Conservation (phyloP, 306 rosid genomes). For the Prunus kanzakura region DNA sequence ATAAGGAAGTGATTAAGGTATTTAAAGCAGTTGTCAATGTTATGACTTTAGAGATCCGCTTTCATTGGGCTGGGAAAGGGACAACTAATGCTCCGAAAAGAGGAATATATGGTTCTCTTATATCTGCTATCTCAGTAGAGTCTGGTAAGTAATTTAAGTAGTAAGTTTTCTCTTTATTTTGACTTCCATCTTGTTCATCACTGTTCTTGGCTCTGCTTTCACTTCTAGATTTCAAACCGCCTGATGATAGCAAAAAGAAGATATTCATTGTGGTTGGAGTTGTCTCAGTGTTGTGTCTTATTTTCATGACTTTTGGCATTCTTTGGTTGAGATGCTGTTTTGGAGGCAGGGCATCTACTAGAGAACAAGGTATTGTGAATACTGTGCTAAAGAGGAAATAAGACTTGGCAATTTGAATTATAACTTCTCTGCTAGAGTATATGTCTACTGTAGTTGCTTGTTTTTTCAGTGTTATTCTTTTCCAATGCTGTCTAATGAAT, state of each 20-base stretch:
- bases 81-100: slow-evolving; percentile 39
- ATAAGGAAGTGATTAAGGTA: slow-evolving; percentile 31
- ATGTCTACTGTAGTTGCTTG: not conserved
- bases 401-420: not conserved
- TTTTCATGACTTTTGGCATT: slow-evolving; percentile 1
- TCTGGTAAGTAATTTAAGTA: slow-evolving; percentile 41
- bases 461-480: not conserved
- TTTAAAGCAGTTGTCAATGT: slow-evolving; percentile 34
- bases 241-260: not conserved
- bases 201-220: not conserved
- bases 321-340: slow-evolving; percentile 17
- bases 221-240: slow-evolving; percentile 22
- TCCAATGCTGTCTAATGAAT: too few relatives aligned
- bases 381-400: not conserved
- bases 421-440: not conserved
- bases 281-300: not conserved
- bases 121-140: slow-evolving; percentile 55
- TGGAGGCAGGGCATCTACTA: not conserved
- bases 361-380: slow-evolving; percentile 19
- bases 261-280: slow-evolving; percentile 3
- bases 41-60: slow-evolving; percentile 42
- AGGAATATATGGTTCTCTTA: slow-evolving; percentile 59
- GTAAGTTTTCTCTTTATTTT: not conserved
- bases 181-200: not conserved
- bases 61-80: slow-evolving; percentile 67